Evolutionary conservation across 1,284 basidiomycete species (phyloP), one percentile per base, ranked within the genome.

Genomic region (Moesziomyces sp.): DNA sequence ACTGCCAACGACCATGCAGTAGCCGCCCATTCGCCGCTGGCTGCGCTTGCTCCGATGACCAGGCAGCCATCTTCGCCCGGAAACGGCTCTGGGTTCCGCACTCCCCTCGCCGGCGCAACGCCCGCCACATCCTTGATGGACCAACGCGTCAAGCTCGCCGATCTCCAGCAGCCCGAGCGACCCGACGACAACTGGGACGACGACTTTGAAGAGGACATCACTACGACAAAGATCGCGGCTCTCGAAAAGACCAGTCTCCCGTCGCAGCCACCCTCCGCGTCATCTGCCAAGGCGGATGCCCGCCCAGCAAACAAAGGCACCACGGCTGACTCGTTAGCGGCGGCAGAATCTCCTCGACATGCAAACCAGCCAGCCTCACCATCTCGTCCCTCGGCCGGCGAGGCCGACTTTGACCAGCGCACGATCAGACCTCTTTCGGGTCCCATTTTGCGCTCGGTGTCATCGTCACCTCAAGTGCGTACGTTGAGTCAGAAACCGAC

Each of bases 161-260:
- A 85, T 78, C 46, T 83, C 92, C 83, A 92, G 91, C 68, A 76
- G 30, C 74, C 75, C 49, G 80, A 81, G 44, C 64, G 70, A 72
- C 91, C 93, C 79, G 93, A 90, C 11, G 93, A 96, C 83, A 95
- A 94, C 70, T 98, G 96, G 94, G 96, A 99, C 81, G 92, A 94
- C 76, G 96, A 99, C 83, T 99, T 98, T 80, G 94, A 94, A 79
- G 93, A 93, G 67, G 94, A 91, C 3, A 94, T 95, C 28, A 93
- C 93, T 1, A 89, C 92, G 57, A 90, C 90, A 10, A 94, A 94
- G 83, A 83, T 93, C 46, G 92, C 92, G 86, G 91, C 91, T 89
- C 80, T 54, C 80, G 76, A 61, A 40, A 59, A 56, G 56, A 65
- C 33, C 14, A 46, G 51, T 5, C 55, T 46, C 6, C 52, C 47